Conservation (phyloP, 2,329 filamentous ascomycete genomes). For the Diplodia scrobiculata region DNA sequence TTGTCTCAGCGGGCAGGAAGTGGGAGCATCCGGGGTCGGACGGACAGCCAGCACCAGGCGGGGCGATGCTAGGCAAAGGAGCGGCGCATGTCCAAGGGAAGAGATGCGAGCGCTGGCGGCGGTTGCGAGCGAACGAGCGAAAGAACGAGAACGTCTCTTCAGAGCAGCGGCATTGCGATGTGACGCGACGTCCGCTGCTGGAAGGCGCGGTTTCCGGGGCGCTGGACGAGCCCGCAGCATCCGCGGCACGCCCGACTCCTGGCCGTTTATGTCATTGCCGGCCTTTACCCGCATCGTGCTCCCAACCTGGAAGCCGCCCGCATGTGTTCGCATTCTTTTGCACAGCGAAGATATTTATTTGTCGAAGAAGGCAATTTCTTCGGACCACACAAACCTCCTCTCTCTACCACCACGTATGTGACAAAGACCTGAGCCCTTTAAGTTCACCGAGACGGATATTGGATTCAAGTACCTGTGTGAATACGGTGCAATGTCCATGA, state of each 20-base stretch:
- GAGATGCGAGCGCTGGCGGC: background rate
- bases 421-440: too few relatives aligned
- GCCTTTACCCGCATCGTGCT: background rate
- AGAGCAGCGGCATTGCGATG: slow-evolving; percentile 11
- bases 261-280: slow-evolving; percentile 24
- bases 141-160: slow-evolving; percentile 4
- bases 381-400: too few relatives aligned
- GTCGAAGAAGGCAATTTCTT: too few relatives aligned
- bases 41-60: slow-evolving; percentile 25
- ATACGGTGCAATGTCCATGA: too few relatives aligned
- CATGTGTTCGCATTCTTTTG: too few relatives aligned
- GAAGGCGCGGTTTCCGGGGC: slow-evolving; percentile 8
- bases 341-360: too few relatives aligned
- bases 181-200: slow-evolving; percentile 13
- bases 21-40: slow-evolving; percentile 21
- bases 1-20: slow-evolving; percentile 13
- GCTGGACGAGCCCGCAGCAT: slow-evolving; percentile 17
- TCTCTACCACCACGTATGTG: too few relatives aligned
- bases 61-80: slow-evolving; percentile 13
- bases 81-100: slow-evolving; percentile 7
- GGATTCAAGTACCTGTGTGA: too few relatives aligned
- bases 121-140: background rate
- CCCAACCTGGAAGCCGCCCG: too few relatives aligned
- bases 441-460: too few relatives aligned
- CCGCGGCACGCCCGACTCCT: slow-evolving; percentile 13